These are phyloP conservation scores for Pichia sp. DNA, from an alignment of 1,139 yeast genomes.

Conservation along the genomic window DNA sequence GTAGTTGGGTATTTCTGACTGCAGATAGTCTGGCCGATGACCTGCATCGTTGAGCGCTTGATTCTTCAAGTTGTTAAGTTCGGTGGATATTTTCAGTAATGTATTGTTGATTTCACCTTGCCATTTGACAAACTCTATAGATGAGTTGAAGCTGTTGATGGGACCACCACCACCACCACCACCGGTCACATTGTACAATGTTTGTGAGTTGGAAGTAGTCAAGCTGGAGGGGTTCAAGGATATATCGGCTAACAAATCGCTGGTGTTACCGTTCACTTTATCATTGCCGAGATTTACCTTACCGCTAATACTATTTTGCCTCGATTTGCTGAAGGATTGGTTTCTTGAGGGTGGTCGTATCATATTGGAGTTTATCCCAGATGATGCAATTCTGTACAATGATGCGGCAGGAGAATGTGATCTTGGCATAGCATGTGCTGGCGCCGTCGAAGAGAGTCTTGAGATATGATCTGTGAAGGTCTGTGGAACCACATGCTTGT, in stretches of 20 bases:
- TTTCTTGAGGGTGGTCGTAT: conserved; percentile 25
- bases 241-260: too few relatives aligned
- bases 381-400: conserved; percentile 24
- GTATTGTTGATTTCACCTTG: conserved; percentile 27
- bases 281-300: background rate
- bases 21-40: conserved; percentile 9
- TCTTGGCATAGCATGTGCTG: background rate
- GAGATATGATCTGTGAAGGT: too few relatives aligned
- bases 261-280: background rate
- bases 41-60: conserved; percentile 6
- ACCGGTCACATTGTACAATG: background rate
- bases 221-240: too few relatives aligned
- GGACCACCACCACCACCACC: background rate
- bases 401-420: conserved; percentile 28
- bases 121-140: conserved; percentile 28
- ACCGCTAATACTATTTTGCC: conserved; percentile 14
- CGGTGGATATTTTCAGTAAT: conserved; percentile 22
- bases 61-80: conserved; percentile 19
- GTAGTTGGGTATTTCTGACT: conserved; percentile 7
- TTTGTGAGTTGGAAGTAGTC: too few relatives aligned
- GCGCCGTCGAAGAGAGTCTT: too few relatives aligned
- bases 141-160: background rate
- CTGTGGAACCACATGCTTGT: too few relatives aligned
- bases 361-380: conserved; percentile 22
- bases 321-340: conserved; percentile 16